These are phyloP conservation scores for Sporothrix pseudoabietina DNA, from an alignment of 2,329 filamentous ascomycete species.

Conservation along the genomic window DNA sequence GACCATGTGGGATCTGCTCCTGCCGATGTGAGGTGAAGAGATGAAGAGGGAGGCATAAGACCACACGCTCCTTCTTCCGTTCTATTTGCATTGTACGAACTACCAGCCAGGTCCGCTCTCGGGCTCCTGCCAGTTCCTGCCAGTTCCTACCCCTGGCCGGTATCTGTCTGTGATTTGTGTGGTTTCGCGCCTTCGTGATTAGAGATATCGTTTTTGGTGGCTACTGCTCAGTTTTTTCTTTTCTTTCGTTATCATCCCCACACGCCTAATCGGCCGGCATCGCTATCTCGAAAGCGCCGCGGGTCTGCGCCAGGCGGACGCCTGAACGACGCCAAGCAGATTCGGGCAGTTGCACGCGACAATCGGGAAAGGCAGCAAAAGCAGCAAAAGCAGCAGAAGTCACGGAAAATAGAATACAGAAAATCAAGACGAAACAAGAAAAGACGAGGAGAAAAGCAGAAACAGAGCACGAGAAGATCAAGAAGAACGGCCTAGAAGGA, in stretches of 20 bases:
- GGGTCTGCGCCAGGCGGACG: background rate
- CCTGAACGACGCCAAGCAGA: conserved; percentile 15
- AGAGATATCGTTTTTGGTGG: background rate
- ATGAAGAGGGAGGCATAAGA: background rate
- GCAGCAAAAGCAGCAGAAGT: background rate
- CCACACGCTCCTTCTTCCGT: background rate
- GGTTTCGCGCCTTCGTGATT: background rate
- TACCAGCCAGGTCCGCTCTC: background rate
- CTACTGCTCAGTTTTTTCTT: background rate
- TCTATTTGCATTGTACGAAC: background rate
- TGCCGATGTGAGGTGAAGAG: background rate
- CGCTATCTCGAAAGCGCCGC: conserved; percentile 9
- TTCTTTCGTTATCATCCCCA: conserved; percentile 9
- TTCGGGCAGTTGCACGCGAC: conserved; percentile 29
- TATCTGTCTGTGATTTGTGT: background rate
- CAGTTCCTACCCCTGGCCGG: background rate
- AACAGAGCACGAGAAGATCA: background rate
- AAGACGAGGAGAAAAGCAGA: background rate
- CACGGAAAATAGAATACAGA: background rate
- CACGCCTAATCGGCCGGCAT: background rate
- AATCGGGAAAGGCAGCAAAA: no score
- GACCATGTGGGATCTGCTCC: background rate
- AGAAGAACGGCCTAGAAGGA: conserved; percentile 11
- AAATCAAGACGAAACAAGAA: background rate
- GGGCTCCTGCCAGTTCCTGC: conserved; percentile 1